Conservation (phyloP, 129 eudicot species). For the Apium graveolens region DNA sequence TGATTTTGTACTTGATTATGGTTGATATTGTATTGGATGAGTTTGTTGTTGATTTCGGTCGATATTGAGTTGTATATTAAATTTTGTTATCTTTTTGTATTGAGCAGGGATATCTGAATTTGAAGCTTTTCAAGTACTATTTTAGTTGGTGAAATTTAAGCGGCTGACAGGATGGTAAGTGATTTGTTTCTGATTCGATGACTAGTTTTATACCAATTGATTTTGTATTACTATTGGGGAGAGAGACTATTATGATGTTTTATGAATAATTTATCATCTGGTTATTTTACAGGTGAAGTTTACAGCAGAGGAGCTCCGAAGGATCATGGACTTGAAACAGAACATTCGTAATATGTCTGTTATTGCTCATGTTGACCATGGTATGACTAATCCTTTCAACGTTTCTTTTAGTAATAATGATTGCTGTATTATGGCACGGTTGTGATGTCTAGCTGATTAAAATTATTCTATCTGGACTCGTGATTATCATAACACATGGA, state of each 20-base stretch:
- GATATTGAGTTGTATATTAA: too few species aligned
- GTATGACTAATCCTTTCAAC: constrained; percentile 18
- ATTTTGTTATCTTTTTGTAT: too few species aligned
- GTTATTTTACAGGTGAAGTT: constrained; percentile 68
- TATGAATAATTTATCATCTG: background rate
- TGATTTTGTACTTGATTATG: too few species aligned
- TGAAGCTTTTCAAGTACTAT: too few species aligned
- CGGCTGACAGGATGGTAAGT: too few species aligned
- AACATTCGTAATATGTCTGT: constrained; percentile 66
- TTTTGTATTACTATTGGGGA: background rate
- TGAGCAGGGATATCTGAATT: too few species aligned
- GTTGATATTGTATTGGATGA: too few species aligned
- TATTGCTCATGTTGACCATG: constrained; percentile 65
- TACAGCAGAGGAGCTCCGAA: constrained; percentile 56
- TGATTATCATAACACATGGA: background rate
- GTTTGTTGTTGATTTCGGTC: background rate
- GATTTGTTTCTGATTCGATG: background rate
- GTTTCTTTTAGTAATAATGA: background rate
- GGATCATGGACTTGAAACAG: constrained; percentile 49
- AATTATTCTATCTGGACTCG: background rate
- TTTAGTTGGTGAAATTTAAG: too few species aligned
- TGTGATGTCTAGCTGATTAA: background rate
- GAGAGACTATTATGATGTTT: background rate
- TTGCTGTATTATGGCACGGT: background rate
- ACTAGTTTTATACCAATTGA: background rate